These are phyloP conservation scores for Tulasnella sp. DNA, from an alignment of 768 basidiomycete genomes.

Conservation along the genomic window DNA sequence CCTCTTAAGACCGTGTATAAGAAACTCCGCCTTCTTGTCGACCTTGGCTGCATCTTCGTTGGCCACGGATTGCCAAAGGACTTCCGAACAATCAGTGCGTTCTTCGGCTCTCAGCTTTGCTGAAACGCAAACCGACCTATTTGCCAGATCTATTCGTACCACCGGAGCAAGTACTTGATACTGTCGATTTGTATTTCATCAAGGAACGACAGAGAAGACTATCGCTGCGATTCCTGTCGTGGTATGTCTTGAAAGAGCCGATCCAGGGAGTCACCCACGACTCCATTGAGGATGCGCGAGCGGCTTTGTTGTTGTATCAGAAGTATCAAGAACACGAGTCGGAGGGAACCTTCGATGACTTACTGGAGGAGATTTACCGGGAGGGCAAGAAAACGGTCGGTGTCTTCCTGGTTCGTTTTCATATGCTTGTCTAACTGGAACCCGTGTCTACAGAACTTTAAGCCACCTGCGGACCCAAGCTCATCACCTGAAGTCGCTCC, in stretches of 20 bases:
- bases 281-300: constrained; percentile 94
- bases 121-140: not conserved
- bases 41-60: constrained; percentile 92
- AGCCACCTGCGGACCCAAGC: constrained; percentile 9
- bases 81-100: constrained; percentile 94
- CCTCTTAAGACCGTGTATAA: constrained; percentile 98
- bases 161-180: constrained; percentile 92
- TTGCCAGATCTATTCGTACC: constrained; percentile 87
- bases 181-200: constrained; percentile 92
- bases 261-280: constrained; percentile 95
- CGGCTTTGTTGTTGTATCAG: constrained; percentile 80
- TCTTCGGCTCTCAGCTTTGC: not conserved
- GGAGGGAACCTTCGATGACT: constrained; percentile 73
- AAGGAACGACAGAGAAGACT: constrained; percentile 77
- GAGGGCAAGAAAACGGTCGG: constrained; percentile 71
- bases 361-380: constrained; percentile 78
- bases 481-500: not conserved
- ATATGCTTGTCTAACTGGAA: not conserved
- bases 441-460: constrained; percentile 14
- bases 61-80: constrained; percentile 97
- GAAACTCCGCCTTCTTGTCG: constrained; percentile 88
- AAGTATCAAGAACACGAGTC: constrained; percentile 73
- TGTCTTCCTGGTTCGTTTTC: constrained; percentile 17
- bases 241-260: constrained; percentile 86
- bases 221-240: constrained; percentile 87